Base-by-base conservation (phyloP, 345 rosid genomes). In the Eucalyptus cloeziana region DNA sequence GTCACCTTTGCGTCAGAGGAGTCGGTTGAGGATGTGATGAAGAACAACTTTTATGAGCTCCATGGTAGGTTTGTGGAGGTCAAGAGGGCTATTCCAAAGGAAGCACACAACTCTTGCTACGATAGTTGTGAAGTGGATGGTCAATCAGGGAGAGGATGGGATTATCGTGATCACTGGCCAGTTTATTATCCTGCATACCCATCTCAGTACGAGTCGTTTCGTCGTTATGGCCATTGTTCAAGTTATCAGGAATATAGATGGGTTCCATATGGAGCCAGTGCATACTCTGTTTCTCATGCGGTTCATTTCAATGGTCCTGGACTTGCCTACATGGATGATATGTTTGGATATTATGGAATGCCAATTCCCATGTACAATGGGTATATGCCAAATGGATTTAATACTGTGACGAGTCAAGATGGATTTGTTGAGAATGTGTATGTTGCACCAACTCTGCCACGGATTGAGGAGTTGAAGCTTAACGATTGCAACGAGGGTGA, bases 61-160 rank as follows among this genome's bases (percentile, higher is more conserved):
- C 94, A 91, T 91, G 93, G 95, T 30, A 96, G 92, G 92, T 90
- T 88, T 4, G 97, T 95, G 81, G 99, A 97, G 90, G 98, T 96
- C 60, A 96, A 97, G 93, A 94, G 94, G 50, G 99, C 98, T 8
- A 94, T 96, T 89, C 98, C 98, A 7, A 97, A 96, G 92, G 98
- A 96, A 89, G 49, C 10, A 17, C 25, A 30, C 67, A 51, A 33
- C 14, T 16, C n/a, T 43, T 43, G 47, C 17, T 4, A 24, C 3
- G 25, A 33, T 21, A 8, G 76, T 50, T n/a, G 33, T 27, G 50
- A 69, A n/a, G 71, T 81, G 52, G 51, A 87, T 22, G 86, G 49
- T 67, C 85, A 71, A 21, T n/a, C 30, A 6, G 88, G 88, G 31
- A 58, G 76, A 56, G 79, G 51, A 58, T 22, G 30, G 30, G 47